A percentile compares a stretch with the other conserved stretches of the same genome.
phyloP scores from a whole-genome alignment of 176 grass and related monocot genomes.

The Carex kokanica region DNA sequence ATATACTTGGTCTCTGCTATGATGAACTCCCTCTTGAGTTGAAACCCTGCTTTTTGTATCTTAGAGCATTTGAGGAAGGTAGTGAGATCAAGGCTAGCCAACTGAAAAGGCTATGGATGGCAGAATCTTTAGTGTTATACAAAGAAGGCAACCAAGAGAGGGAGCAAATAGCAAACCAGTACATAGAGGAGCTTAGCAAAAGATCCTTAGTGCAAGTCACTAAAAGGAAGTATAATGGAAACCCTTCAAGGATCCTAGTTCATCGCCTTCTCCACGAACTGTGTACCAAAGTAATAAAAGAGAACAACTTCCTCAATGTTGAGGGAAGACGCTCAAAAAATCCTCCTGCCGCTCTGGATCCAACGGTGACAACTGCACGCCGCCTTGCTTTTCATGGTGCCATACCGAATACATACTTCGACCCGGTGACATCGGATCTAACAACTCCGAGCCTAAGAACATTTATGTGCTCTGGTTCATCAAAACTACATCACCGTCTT shows the following conservation, averaged over 20 bases:
- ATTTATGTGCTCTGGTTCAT: conserved; percentile 23
- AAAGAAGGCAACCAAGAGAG: conserved; percentile 20
- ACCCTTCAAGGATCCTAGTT: conserved; percentile 21
- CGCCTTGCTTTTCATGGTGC: conserved; percentile 26
- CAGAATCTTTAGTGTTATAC: conserved; percentile 26
- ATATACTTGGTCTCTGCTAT: conserved; percentile 29
- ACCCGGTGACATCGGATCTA: conserved; percentile 1
- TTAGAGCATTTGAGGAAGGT: conserved; percentile 27
- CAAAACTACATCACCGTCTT: conserved; percentile 28
- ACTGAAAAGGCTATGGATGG: conserved; percentile 32
- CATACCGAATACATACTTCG: conserved; percentile 19
- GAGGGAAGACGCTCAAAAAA: conserved; percentile 1
- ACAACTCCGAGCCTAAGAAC: conserved; percentile 29
- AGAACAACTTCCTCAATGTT: conserved; percentile 20
- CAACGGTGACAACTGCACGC: background rate
- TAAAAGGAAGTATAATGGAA: conserved; percentile 30
- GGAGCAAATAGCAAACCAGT: conserved; percentile 24
- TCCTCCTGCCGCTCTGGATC: background rate
- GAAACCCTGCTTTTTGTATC: conserved; percentile 29
- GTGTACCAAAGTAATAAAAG: conserved; percentile 13
- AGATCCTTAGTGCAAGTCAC: conserved; percentile 25
- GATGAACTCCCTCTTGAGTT: conserved; percentile 27
- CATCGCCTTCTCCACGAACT: conserved; percentile 7
- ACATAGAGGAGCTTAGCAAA: conserved; percentile 28
- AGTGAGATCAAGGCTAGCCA: conserved; percentile 17